Percentiles rank a stretch among this genome's conserved stretches.
These are phyloP conservation scores for Debaryomyces nepalensis DNA, from an alignment of 1,139 yeast species.

Conservation along the genomic window DNA sequence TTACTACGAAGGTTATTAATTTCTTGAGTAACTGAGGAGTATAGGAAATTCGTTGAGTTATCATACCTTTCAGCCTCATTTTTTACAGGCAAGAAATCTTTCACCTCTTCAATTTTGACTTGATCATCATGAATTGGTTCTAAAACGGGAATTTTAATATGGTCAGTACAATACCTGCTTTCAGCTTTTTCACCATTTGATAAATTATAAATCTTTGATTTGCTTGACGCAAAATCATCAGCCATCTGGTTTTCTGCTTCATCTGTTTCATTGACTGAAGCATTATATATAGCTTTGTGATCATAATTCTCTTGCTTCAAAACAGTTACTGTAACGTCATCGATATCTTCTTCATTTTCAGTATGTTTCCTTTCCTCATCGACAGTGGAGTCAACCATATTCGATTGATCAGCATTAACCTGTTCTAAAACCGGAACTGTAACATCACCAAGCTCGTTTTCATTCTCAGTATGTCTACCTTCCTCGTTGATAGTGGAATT, in stretches of 20 bases:
- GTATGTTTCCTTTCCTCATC: constrained; percentile 3
- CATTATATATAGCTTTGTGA: background rate
- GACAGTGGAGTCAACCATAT: constrained; percentile 11
- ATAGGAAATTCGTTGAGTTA: background rate
- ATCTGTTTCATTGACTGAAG: background rate
- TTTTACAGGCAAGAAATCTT: background rate
- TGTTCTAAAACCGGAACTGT: background rate
- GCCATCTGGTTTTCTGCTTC: background rate
- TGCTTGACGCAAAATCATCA: background rate
- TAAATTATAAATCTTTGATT: no score
- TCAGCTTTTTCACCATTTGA: background rate
- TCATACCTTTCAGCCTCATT: background rate
- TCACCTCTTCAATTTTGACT: background rate
- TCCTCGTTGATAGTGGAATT: background rate
- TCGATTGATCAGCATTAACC: background rate
- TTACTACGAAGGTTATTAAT: background rate
- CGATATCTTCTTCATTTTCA: background rate
- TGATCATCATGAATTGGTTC: background rate
- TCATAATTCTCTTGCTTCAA: no score
- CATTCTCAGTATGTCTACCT: background rate
- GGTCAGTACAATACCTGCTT: background rate
- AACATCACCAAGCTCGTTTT: background rate
- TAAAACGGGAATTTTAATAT: background rate
- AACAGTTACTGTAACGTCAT: background rate
- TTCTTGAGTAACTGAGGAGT: background rate